Percentiles rank a stretch among this genome's conserved stretches.
phyloP scores from a whole-genome alignment of 495 filamentous ascomycete species.

The Jackrogersella multiformis region DNA sequence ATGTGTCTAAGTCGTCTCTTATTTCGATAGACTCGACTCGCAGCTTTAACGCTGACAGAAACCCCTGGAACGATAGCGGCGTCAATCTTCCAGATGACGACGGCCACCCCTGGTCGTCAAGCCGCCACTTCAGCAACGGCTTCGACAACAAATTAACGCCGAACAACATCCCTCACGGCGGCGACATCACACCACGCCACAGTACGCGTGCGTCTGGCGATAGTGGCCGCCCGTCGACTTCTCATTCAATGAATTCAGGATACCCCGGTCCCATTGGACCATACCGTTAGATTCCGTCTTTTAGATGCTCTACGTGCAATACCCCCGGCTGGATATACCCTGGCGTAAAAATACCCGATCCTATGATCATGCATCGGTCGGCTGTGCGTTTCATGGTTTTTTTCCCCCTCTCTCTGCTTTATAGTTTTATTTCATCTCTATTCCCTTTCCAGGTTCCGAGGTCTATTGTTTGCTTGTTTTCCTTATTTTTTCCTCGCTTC shows the following conservation, averaged over 20 bases:
- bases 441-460: background rate
- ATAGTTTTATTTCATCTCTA: slow-evolving; percentile 38
- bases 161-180: slow-evolving; percentile 71
- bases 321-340: slow-evolving; percentile 67
- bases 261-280: slow-evolving; percentile 89
- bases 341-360: slow-evolving; percentile 62
- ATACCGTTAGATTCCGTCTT: slow-evolving; percentile 73
- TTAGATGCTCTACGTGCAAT: slow-evolving; percentile 56
- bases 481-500: slow-evolving; percentile 16
- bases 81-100: slow-evolving; percentile 92
- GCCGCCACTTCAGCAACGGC: slow-evolving; percentile 67
- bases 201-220: slow-evolving; percentile 82
- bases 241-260: slow-evolving; percentile 91
- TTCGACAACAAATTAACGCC: slow-evolving; percentile 71
- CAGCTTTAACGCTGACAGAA: slow-evolving; percentile 85
- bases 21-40: slow-evolving; percentile 92
- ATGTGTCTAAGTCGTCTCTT: slow-evolving; percentile 93
- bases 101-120: slow-evolving; percentile 68
- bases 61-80: slow-evolving; percentile 96
- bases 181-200: slow-evolving; percentile 84
- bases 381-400: slow-evolving; percentile 54
- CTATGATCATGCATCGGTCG: slow-evolving; percentile 66
- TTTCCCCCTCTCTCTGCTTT: slow-evolving; percentile 34
- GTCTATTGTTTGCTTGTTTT: slow-evolving; percentile 15
- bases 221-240: slow-evolving; percentile 90